phyloP scores from a whole-genome alignment of 495 filamentous ascomycete species.

The Penicillium cosmopolitanum region DNA sequence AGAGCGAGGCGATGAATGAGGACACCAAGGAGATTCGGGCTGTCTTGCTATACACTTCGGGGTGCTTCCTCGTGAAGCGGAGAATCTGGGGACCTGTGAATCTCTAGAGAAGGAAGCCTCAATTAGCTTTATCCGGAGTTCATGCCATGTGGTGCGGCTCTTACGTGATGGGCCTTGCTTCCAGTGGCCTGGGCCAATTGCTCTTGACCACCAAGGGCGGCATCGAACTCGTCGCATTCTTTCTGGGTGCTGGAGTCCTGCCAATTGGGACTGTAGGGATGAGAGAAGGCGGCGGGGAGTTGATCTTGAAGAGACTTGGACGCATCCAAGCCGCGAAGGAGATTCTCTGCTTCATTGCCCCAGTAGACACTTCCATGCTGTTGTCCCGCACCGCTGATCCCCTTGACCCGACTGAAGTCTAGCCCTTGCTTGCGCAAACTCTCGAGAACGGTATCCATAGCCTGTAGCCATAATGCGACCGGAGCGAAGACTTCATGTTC shows the following conservation, averaged over 20 bases:
- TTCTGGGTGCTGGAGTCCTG: slow-evolving; percentile 92
- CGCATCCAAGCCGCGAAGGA: slow-evolving; percentile 64
- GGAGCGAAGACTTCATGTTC: slow-evolving; percentile 91
- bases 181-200: slow-evolving; percentile 78
- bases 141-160: slow-evolving; percentile 19
- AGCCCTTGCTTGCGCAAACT: slow-evolving; percentile 72
- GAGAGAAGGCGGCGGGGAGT: slow-evolving; percentile 75
- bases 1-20: slow-evolving; percentile 90
- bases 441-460: slow-evolving; percentile 79
- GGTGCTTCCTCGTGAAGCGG: slow-evolving; percentile 77
- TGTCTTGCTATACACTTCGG: slow-evolving; percentile 78
- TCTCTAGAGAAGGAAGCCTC: slow-evolving; percentile 57
- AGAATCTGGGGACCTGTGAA: slow-evolving; percentile 99
- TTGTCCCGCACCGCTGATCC: slow-evolving; percentile 90
- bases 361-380: slow-evolving; percentile 98
- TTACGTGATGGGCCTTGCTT: slow-evolving; percentile 91
- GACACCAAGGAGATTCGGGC: slow-evolving; percentile 90
- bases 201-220: slow-evolving; percentile 63
- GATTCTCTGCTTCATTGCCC: slow-evolving; percentile 68
- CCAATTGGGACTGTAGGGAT: slow-evolving; percentile 93
- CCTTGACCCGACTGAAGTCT: slow-evolving; percentile 76
- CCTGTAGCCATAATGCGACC: slow-evolving; percentile 92
- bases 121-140: neutral
- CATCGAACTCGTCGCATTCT: slow-evolving; percentile 89
- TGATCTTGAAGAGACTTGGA: slow-evolving; percentile 67